A percentile compares a stretch with the other conserved stretches of the same genome.
Evolutionary conservation across 495 filamentous ascomycete genomes (phyloP).

Genomic region (Tuber microsphaerosporum): DNA sequence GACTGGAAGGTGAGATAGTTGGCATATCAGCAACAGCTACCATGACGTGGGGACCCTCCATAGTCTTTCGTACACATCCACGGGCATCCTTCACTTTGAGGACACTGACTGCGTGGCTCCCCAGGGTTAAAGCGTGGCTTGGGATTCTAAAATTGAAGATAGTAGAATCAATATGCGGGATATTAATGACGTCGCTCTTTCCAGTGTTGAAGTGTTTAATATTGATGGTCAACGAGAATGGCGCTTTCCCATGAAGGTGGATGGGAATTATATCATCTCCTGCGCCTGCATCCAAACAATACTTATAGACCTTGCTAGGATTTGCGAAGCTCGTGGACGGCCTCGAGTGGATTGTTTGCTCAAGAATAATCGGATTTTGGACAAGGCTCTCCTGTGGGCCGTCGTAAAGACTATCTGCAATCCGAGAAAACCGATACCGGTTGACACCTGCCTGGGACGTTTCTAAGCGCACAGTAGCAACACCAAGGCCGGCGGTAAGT

Average conservation of each 20-base stretch:
- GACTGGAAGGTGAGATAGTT: slow-evolving; percentile 77
- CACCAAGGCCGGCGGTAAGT: slow-evolving; percentile 61
- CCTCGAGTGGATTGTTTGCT: slow-evolving; percentile 73
- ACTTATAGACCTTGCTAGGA: slow-evolving; percentile 90
- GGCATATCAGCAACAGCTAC: slow-evolving; percentile 87
- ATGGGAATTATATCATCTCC: slow-evolving; percentile 82
- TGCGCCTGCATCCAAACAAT: slow-evolving; percentile 75
- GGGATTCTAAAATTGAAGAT: slow-evolving; percentile 75
- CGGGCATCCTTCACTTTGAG: slow-evolving; percentile 78
- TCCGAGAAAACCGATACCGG: slow-evolving; percentile 72
- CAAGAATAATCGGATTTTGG: slow-evolving; percentile 55
- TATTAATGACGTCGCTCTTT: slow-evolving; percentile 68
- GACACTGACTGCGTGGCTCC: slow-evolving; percentile 76
- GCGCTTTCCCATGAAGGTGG: slow-evolving; percentile 69
- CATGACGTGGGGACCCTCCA: slow-evolving; percentile 65
- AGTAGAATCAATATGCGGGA: slow-evolving; percentile 66
- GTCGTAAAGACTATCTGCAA: slow-evolving; percentile 78
- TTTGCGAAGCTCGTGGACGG: slow-evolving; percentile 73
- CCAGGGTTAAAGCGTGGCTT: slow-evolving; percentile 68
- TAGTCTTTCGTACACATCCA: slow-evolving; percentile 68
- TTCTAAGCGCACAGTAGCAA: slow-evolving; percentile 71
- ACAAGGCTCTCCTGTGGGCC: slow-evolving; percentile 56
- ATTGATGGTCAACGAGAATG: slow-evolving; percentile 81
- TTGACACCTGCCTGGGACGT: slow-evolving; percentile 72
- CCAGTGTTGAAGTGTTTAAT: slow-evolving; percentile 82